Base-by-base conservation (phyloP, 2,329 filamentous ascomycete genomes). In the Pseudocercospora musae region DNA sequence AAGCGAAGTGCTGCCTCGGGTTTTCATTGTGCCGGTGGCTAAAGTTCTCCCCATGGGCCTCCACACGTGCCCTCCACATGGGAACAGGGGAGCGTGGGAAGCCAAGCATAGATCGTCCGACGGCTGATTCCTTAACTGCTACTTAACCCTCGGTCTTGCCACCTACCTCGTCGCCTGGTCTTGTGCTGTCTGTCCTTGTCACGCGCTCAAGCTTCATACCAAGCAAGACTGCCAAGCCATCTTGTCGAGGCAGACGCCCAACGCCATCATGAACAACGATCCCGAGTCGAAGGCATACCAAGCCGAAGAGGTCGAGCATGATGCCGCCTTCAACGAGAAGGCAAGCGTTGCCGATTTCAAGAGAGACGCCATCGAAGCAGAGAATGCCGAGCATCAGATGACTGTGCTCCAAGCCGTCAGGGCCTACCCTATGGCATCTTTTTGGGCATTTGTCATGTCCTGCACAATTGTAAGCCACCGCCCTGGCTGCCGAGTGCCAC, bases 381-480 rank as follows among this genome's bases (percentile, higher is more conserved):
- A 88, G 76, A 81, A 79, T 64, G 71, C 67, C 25, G 83, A 85
- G 72, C 81, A 83, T 69, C 71, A 78, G 31, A 83, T 84, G 81
- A 74, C 70, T 1, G 80, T 82, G 62, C 50, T 79, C 15, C 59
- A 84, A 68, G 82, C 83, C 62, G 79, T 84, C 60, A 78, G 74
- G 71, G 78, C 77, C 11, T 82, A 85, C 71, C 83, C 83, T 15
- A 79, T 80, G 75, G 83, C 83, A 67, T 78, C 77, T 15, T 79
- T 79, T 64, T 85, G 83, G 83, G 82, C 82, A 5, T 84, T 85
- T 60, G 72, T 84, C 72, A 81, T 85, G 73, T 85, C 80, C 53
- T 84, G 72, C 76, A 84, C 80, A 21, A 85, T 85, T 75, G 82
- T 85, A 74, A 77, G 82, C 65, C 29, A 53, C 37, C 15, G 20